Evolutionary conservation across 768 basidiomycete species (phyloP).

Genomic region (Tulasnella sp.): DNA sequence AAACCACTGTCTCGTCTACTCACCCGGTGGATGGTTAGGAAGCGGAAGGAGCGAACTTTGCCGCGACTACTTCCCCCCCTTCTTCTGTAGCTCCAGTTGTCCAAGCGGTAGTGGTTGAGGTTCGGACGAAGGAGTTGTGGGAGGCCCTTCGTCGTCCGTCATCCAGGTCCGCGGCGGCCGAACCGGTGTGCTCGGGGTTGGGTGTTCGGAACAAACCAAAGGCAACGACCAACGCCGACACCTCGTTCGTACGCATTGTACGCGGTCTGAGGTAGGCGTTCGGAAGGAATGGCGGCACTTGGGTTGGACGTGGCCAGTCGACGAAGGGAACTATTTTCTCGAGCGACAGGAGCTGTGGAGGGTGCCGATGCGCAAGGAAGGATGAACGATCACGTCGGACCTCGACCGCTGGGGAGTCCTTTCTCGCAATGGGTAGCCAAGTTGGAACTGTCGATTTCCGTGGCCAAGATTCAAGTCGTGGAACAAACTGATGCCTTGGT

Average conservation of each 20-base stretch:
- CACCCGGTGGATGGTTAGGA: background rate
- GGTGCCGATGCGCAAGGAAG: constrained; percentile 6
- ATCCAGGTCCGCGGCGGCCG: background rate
- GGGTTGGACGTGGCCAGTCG: constrained; percentile 48
- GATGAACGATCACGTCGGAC: constrained; percentile 12
- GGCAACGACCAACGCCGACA: constrained; percentile 35
- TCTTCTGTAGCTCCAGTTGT: background rate
- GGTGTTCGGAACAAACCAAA: constrained; percentile 32
- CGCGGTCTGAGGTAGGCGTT: constrained; percentile 27
- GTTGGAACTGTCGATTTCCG: background rate
- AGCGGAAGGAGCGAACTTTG: background rate
- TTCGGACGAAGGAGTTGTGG: constrained; percentile 3
- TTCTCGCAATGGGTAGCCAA: background rate
- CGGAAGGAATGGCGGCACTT: background rate
- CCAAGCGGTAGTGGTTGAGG: background rate
- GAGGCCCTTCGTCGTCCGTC: constrained; percentile 4
- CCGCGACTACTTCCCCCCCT: background rate
- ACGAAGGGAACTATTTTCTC: constrained; percentile 65
- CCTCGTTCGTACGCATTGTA: constrained; percentile 17
- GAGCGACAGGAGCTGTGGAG: constrained; percentile 31
- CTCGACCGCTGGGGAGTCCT: background rate
- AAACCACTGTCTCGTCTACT: background rate
- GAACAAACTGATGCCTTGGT: background rate
- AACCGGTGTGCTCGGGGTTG: background rate
- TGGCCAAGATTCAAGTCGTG: background rate